Evolutionary conservation across 1,139 yeast genomes (phyloP).

Genomic region (Cylindricascospora bacillispora): DNA sequence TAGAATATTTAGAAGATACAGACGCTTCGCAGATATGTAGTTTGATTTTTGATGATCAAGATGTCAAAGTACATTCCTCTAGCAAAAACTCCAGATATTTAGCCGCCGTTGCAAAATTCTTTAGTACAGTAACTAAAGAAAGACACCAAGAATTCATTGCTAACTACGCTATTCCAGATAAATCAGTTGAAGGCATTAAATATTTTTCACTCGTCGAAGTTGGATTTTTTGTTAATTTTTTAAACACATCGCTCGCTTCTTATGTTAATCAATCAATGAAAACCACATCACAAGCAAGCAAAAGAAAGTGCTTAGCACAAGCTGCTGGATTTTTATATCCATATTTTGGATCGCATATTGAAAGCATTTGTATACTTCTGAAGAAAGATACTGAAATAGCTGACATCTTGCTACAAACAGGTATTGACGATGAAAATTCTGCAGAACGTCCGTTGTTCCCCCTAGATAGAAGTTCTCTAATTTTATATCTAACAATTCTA

Average conservation of each 20-base stretch:
- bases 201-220: constrained; percentile 29
- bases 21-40: constrained; percentile 35
- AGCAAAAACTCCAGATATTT: constrained; percentile 25
- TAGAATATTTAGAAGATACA: constrained; percentile 51
- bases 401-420: constrained; percentile 6
- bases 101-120: constrained; percentile 34
- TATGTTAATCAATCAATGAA: constrained; percentile 11
- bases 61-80: constrained; percentile 21
- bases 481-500: constrained; percentile 20
- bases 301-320: constrained; percentile 15
- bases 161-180: constrained; percentile 23
- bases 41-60: constrained; percentile 34
- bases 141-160: constrained; percentile 28
- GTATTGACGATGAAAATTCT: constrained; percentile 4
- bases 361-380: constrained; percentile 17
- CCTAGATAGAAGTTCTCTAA: constrained; percentile 10
- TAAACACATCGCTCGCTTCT: constrained; percentile 27
- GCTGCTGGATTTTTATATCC: constrained; percentile 24
- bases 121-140: constrained; percentile 29
- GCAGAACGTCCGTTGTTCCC: constrained; percentile 14
- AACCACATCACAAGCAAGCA: constrained; percentile 5
- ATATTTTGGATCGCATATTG: constrained; percentile 15
- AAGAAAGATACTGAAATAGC: constrained; percentile 14
- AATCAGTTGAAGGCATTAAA: constrained; percentile 24
- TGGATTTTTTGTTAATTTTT: constrained; percentile 28